Base-by-base conservation (phyloP, 2,329 filamentous ascomycete genomes). In the Botryotinia globosa region DNA sequence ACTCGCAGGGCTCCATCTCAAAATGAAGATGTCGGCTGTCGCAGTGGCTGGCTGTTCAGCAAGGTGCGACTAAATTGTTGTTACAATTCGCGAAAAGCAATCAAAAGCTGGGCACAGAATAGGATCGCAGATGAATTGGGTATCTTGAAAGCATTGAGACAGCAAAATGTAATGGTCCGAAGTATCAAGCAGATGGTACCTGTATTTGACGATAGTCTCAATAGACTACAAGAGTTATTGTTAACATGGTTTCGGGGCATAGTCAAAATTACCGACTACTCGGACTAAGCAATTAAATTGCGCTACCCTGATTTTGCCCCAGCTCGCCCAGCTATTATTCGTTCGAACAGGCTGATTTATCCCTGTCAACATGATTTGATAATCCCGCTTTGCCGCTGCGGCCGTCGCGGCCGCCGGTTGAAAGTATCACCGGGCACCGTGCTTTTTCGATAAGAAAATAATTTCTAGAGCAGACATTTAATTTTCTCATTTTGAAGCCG, bases 1-100 rank as follows among this genome's bases (percentile, higher is more conserved):
- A 74, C 76, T 77, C 76, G 74, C 79, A 74, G 73, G 76, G 74
- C 79, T 80, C 79, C 79, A 80, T 80, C 77, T 77, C 79, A 77
- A 74, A 73, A 74, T 74, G 72, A 66, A 59, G 72, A 25, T 73
- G 68, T 72, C 56, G 70, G 63, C 63, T 68, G 70, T 68, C 70
- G 70, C 70, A 66, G 63, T 72, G 70, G 70, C 63, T 72, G 70
- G 70, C 63, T 58, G 70, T 48, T 67, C 62, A 68, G 62, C 70
- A 72, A 68, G 37, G 70, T 68, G 63, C 22, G 45, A 72, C 51
- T 32, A 5, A 59, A 39, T 20, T 37, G 39, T 68, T 44, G 25
- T 56, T 58, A 39, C 45, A 29, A 58, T 51, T 37, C 45, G 34
- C 34, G 14, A n/a, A 45, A 44, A 45, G 37, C n/a, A 59, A 68